Base-by-base conservation (phyloP, 805 yeast genomes). In the Myxozyma lipomycoides region DNA sequence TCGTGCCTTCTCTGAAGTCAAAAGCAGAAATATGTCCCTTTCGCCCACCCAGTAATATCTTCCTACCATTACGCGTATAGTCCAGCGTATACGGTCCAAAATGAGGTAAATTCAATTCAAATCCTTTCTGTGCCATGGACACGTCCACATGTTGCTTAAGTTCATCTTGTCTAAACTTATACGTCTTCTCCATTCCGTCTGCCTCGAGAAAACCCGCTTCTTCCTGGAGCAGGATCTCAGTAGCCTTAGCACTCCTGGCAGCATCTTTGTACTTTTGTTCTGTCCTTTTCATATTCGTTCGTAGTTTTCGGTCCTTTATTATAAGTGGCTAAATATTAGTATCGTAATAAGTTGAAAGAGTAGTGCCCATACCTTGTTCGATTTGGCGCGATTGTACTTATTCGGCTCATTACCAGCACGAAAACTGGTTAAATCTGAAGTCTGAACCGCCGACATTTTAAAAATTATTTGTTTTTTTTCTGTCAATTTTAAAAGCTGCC, bases 1-100 rank as follows among this genome's bases (percentile, higher is more conserved):
- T 70, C 36, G 73, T 74, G 12, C 98, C 98, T 36, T 81, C 79
- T 65, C 95, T 80, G 97, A 98, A 93, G 70, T 93, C 96, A 74
- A 93, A 83, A 1, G 93, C 80, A 0, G 98, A 98, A 45, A 93
- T 81, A 72, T 93, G 98, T 2, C 99, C 99, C 66, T 87, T 88
- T 43, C 76, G 75, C 18, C 99, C 99, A 9, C 90, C 93, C 21
- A 93, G 71, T 32, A 93, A 73, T 43, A 93, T 67, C 56, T 83
- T 84, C 55, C 96, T 81, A 48, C 99, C 98, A 61, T 88, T 88
- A 67, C 91, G 76, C 1, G 93, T 78, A 66, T 84, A 93, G 66
- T 91, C 89, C 7, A 86, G 64, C 3, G 74, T 70, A 64, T 93
- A 93, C 1, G 98, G 97, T 0, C 98, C 98, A 64, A 82, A 84